These are phyloP conservation scores for Tricladium varicosporioides DNA, from an alignment of 2,329 filamentous ascomycete species.

Conservation along the genomic window DNA sequence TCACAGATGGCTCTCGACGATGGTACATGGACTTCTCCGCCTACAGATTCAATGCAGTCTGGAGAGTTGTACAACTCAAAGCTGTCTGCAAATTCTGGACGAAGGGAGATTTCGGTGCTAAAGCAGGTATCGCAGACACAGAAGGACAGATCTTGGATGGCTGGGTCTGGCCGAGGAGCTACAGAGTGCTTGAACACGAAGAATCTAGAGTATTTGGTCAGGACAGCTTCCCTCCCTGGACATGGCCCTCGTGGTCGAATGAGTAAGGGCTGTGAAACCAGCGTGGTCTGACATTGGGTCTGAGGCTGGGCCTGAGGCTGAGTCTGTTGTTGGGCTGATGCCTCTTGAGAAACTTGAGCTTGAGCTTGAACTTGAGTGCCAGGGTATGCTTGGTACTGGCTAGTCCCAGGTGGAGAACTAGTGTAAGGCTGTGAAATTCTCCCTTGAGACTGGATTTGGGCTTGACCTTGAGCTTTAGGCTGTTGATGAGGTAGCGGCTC, in stretches of 20 bases:
- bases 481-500: not conserved
- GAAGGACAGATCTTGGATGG: constrained; percentile 2
- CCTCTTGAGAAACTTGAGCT: no score
- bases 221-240: not conserved
- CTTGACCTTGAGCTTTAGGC: not conserved
- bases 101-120: not conserved
- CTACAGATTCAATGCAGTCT: not conserved
- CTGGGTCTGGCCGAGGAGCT: not conserved
- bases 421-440: not conserved
- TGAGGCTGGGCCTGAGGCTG: not conserved
- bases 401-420: not conserved
- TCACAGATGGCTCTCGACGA: constrained; percentile 3
- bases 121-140: constrained; percentile 4
- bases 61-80: constrained; percentile 4
- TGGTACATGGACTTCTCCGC: not conserved
- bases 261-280: not conserved
- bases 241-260: not conserved
- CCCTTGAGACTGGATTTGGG: constrained; percentile 2
- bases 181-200: not conserved
- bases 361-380: no score
- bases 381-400: no score
- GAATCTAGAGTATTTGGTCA: constrained; percentile 6
- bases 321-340: no score
- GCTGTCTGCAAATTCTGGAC: not conserved
- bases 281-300: not conserved